Percentiles rank a stretch among this genome's conserved stretches.
phyloP scores from a whole-genome alignment of 164 flowering plant genomes.

The Aristolochia fimbriata region DNA sequence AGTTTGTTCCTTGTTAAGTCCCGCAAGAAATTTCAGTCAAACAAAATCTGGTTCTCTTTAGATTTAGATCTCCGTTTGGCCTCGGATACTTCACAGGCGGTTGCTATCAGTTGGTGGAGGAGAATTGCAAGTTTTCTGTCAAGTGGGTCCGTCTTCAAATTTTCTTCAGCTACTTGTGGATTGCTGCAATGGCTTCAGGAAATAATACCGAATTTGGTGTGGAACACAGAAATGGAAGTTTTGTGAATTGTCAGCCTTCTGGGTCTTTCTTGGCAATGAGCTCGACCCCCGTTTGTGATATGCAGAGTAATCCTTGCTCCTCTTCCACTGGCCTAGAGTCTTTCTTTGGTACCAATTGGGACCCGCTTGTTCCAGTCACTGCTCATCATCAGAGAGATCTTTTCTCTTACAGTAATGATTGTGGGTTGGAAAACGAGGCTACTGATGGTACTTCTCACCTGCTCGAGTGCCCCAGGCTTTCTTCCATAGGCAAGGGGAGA shows the following conservation, averaged over 20 bases:
- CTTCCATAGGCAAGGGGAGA: slow-evolving; percentile 45
- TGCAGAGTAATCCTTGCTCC: slow-evolving; percentile 4
- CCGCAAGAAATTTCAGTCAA: slow-evolving; percentile 65
- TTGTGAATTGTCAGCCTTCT: slow-evolving; percentile 26
- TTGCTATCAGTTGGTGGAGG: neutral
- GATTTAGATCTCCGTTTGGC: slow-evolving; percentile 9
- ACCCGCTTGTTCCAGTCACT: slow-evolving; percentile 53
- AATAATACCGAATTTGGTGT: slow-evolving; percentile 41
- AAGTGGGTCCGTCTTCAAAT: neutral
- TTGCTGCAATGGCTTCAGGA: slow-evolving; percentile 32
- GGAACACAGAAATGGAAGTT: slow-evolving; percentile 27
- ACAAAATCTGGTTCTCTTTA: slow-evolving; percentile 29
- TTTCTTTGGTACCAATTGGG: slow-evolving; percentile 58
- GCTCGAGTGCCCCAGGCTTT: slow-evolving; percentile 38
- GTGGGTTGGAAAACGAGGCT: slow-evolving; percentile 31
- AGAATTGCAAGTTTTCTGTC: slow-evolving; percentile 3
- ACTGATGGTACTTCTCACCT: slow-evolving; percentile 26
- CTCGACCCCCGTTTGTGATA: slow-evolving; percentile 28
- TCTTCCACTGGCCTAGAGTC: slow-evolving; percentile 34
- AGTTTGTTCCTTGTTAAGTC: slow-evolving; percentile 79
- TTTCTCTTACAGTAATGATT: slow-evolving; percentile 23
- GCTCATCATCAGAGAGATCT: slow-evolving; percentile 29
- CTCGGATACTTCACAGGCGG: neutral
- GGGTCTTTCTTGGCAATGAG: slow-evolving; percentile 31
- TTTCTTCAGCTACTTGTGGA: slow-evolving; percentile 1